Base-by-base conservation (phyloP, 2,329 filamentous ascomycete genomes). In the Colletotrichum sp. region DNA sequence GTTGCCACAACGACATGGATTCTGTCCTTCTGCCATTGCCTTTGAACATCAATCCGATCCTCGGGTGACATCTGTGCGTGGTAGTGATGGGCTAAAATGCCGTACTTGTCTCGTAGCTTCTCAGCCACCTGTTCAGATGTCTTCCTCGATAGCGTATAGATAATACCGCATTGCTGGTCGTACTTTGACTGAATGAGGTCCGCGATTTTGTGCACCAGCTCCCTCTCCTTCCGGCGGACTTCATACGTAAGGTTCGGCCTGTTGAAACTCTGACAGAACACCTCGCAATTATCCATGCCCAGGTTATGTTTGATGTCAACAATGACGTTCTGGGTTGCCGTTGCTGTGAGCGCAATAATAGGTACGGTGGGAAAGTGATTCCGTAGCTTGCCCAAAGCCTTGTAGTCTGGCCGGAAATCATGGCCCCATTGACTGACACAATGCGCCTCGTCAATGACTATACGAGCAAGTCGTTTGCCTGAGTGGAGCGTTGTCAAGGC, bases 381-480 rank as follows among this genome's bases (percentile, higher is more conserved):
- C 65, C 96, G 91, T 59, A 98, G 88, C 75, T 92, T 90, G 32
- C 96, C 95, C 6, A 99, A 88, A 34, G 91, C 91, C 84, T 98
- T 98, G 87, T 99, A 99, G 83, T 99, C 96, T 1, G 96, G 96
- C 62, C 98, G 92, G 83, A 99, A 99, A 84, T 99, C 97, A 80
- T 99, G 97, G 1, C 97, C 97, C 97, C 97, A 99, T 87, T 99
- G 96, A 84, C 97, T 99, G 30, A 99, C 96, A 84, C 97, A 99
- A 84, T 99, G 97, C n/a, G 97, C 97, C 86, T 99, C 98, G 80
- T 99, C 97, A 77, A 99, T 98, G 69, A 99, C 97, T 65, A 99
- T 92, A 30, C 97, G 92, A 18, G 98, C 96, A 68, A 99, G 91
- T 80, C 93, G 95, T 5, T 90, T 88, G 67, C 92, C 92, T 16